Evolutionary conservation across 2,329 filamentous ascomycete genomes (phyloP).

Genomic region (Pseudogymnoascus sp.): DNA sequence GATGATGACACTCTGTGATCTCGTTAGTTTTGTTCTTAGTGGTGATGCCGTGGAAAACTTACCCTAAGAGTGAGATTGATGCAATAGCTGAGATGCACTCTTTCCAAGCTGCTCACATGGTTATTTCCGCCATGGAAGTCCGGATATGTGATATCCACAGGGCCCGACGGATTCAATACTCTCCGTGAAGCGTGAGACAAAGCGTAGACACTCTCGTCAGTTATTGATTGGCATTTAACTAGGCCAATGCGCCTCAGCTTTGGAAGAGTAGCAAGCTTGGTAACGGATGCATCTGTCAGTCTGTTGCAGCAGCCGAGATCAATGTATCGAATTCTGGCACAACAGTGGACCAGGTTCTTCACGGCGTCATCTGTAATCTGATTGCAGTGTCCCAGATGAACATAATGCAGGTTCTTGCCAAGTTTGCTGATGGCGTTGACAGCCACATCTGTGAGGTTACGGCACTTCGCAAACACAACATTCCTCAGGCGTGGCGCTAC

Average conservation of each 20-base stretch:
- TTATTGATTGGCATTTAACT: conserved; percentile 88
- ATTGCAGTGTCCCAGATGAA: conserved; percentile 88
- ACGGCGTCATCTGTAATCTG: conserved; percentile 88
- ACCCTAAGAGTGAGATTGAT: conserved; percentile 74
- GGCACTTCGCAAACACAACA: conserved; percentile 88
- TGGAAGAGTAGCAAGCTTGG: conserved; percentile 72
- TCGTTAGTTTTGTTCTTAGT: conserved; percentile 24
- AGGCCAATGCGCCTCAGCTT: conserved; percentile 92
- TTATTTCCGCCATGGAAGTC: not conserved
- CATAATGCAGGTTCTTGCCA: conserved; percentile 93
- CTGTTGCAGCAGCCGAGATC: conserved; percentile 91
- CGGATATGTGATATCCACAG: conserved; percentile 33
- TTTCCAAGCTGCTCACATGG: conserved; percentile 50
- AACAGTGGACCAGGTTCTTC: conserved; percentile 70
- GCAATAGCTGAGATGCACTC: conserved; percentile 95
- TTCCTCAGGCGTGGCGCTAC: conserved; percentile 84
- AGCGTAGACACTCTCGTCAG: conserved; percentile 78
- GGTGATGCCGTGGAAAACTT: conserved; percentile 29
- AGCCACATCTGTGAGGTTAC: conserved; percentile 80
- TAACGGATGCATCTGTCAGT: conserved; percentile 80
- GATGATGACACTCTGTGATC: conserved; percentile 69
- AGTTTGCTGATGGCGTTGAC: conserved; percentile 81
- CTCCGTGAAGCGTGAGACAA: conserved; percentile 58
- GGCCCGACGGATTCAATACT: conserved; percentile 48
- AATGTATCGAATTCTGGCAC: conserved; percentile 94